These are phyloP conservation scores for Cicer arietinum DNA, from an alignment of 306 rosid genomes.

Conservation along the genomic window DNA sequence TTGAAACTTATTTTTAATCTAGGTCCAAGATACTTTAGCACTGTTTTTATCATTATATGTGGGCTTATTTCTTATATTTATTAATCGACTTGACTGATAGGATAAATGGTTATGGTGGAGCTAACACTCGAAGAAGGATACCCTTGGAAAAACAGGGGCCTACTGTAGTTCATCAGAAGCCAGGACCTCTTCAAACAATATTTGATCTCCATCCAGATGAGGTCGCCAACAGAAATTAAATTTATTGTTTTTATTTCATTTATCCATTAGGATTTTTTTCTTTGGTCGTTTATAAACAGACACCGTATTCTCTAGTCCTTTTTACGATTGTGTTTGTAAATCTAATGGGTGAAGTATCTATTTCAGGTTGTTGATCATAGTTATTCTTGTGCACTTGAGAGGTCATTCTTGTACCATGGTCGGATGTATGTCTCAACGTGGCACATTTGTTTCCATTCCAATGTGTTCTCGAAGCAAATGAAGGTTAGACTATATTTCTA, in stretches of 20 bases:
- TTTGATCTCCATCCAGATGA: constrained; percentile 84
- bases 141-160: constrained; percentile 77
- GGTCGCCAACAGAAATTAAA: constrained; percentile 57
- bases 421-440: constrained; percentile 94
- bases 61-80: constrained; percentile 38
- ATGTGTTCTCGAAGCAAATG: constrained; percentile 97
- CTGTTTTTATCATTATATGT: constrained; percentile 33
- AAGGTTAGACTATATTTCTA: constrained; percentile 64
- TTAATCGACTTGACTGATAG: constrained; percentile 49
- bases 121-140: constrained; percentile 72
- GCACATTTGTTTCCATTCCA: constrained; percentile 98
- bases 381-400: constrained; percentile 99
- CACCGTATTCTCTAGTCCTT: constrained; percentile 23
- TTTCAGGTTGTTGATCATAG: constrained; percentile 93
- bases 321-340: constrained; percentile 36
- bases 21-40: constrained; percentile 34
- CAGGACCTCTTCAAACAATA: constrained; percentile 96
- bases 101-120: constrained; percentile 77
- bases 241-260: constrained; percentile 30
- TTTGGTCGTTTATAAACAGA: not conserved
- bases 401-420: constrained; percentile 98
- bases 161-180: constrained; percentile 92
- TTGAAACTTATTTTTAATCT: constrained; percentile 6
- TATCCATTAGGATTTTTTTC: constrained; percentile 13
- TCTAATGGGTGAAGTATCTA: constrained; percentile 44